phyloP scores from a whole-genome alignment of 148 eudicot species.

The Nepenthes mirabilis region DNA sequence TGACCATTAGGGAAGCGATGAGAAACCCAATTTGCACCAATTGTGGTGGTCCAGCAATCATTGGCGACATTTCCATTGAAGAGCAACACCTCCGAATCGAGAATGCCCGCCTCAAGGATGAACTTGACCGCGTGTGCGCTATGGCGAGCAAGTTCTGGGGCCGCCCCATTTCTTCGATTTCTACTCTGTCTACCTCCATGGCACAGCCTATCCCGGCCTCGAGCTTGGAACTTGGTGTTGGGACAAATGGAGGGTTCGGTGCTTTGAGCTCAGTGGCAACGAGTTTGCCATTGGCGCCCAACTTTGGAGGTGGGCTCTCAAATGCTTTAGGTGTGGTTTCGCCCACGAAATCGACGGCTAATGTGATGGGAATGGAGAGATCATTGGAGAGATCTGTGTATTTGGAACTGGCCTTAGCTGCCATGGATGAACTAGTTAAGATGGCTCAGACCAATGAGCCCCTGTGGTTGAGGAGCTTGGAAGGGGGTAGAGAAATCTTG shows the following conservation, averaged over 20 bases:
- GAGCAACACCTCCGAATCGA: conserved; percentile 91
- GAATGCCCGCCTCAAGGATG: conserved; percentile 72
- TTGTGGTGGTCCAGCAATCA: conserved; percentile 88
- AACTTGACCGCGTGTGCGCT: conserved; percentile 61
- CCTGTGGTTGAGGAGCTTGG: conserved; percentile 57
- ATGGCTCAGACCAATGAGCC: conserved; percentile 81
- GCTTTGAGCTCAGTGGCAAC: conserved; percentile 26
- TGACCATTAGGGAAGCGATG: conserved; percentile 91
- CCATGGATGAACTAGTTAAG: conserved; percentile 86
- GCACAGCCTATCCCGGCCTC: conserved; percentile 51
- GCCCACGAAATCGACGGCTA: conserved; percentile 25
- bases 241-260: conserved; percentile 60
- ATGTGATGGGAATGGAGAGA: conserved; percentile 25
- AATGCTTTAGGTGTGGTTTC: conserved; percentile 33
- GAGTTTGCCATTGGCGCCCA: conserved; percentile 35
- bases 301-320: conserved; percentile 50
- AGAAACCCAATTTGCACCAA: conserved; percentile 83
- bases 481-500: conserved; percentile 56
- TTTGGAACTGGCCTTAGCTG: conserved; percentile 80
- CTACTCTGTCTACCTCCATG: conserved; percentile 8
- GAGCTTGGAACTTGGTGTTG: conserved; percentile 73
- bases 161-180: conserved; percentile 38
- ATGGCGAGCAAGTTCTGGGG: conserved; percentile 78
- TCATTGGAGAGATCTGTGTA: conserved; percentile 63
- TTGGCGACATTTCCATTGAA: conserved; percentile 79